Base-by-base conservation (phyloP, 768 basidiomycete species). In the Agaricus subrufescens region DNA sequence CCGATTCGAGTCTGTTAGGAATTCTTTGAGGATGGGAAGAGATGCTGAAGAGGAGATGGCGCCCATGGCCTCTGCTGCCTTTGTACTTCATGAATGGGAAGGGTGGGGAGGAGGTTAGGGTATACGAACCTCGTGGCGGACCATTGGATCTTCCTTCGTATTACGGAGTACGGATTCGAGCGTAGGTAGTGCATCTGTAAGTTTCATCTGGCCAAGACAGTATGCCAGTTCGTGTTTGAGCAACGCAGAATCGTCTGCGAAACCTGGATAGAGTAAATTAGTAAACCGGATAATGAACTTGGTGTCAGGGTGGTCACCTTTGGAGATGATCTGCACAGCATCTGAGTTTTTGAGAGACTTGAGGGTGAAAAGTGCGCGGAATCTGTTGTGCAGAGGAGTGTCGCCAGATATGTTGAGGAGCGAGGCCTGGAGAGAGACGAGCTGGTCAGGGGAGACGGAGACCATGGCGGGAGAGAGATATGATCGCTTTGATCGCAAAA, bases 41-140 rank as follows among this genome's bases (percentile, higher is more conserved):
- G 92, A 90, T 0, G 71, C 61, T 1, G 76, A 64, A 23, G 83
- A 75, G 7, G 91, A 93, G 38, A 98, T 92, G 1, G 97, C 97
- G 40, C 95, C 97, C 77, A 99, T 88, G 8, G 97, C 97, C 73
- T 99, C 97, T n/a, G 97, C 97, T 49, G 96, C 94, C 90, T 95
- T 47, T 61, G 38, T 37, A n/a, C 31, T 27, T 59, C 54, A n/a
- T 57, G 44, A 50, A 50, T 46, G 37, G 30, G 34, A 30, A n/a
- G 7, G 3, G 10, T 44, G 31, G 39, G 29, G 11, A 23, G 30
- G 34, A 29, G 12, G 49, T 39, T 27, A 38, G 45, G 29, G 19
- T 44, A 23, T 51, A 63, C 76, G 57, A 62, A 91, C 93, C 81
- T 99, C 97, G 73, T 99, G 97, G 53, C 97, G 79, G 58, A 98